A percentile compares a stretch with the other conserved stretches of the same genome.
phyloP scores from a whole-genome alignment of 169 alveolate species.

The Cryptosporidium baileyi region DNA sequence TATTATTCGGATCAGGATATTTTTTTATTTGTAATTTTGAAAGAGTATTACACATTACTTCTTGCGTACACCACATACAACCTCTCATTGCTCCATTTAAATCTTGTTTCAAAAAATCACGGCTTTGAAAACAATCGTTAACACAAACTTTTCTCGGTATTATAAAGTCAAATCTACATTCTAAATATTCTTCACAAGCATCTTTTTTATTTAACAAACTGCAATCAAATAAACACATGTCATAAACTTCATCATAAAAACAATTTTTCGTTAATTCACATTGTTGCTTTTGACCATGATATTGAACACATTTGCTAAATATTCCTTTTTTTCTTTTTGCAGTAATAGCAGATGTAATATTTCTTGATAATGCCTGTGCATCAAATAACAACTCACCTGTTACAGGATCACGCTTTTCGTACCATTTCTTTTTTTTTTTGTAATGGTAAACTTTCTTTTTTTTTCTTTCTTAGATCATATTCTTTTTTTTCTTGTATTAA shows the following conservation, averaged over 20 bases:
- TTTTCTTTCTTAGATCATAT: conserved; percentile 5
- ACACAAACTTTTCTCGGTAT: conserved; percentile 67
- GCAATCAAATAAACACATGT: conserved; percentile 47
- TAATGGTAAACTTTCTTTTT: not conserved
- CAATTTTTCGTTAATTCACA: conserved; percentile 39
- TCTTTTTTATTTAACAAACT: conserved; percentile 39
- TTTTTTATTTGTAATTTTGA: conserved; percentile 31
- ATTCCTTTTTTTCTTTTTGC: conserved; percentile 45
- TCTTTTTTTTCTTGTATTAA: conserved; percentile 51
- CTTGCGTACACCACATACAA: conserved; percentile 69
- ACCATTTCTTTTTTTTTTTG: conserved; percentile 57
- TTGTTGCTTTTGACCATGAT: conserved; percentile 33
- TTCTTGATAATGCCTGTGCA: conserved; percentile 44
- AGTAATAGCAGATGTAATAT: conserved; percentile 38
- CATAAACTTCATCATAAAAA: conserved; percentile 51
- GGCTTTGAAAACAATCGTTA: conserved; percentile 63
- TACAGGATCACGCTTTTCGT: conserved; percentile 57
- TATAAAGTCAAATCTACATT: conserved; percentile 56
- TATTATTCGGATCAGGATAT: conserved; percentile 16
- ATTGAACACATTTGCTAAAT: conserved; percentile 36
- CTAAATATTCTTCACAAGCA: conserved; percentile 63
- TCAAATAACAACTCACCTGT: conserved; percentile 59
- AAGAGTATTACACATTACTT: conserved; percentile 36
- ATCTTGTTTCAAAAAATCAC: conserved; percentile 44
- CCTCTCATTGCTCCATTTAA: conserved; percentile 63